A percentile compares a stretch with the other conserved stretches of the same genome.
These are phyloP conservation scores for Trichoderma asperelloides DNA, from an alignment of 495 filamentous ascomycete genomes.

Conservation along the genomic window DNA sequence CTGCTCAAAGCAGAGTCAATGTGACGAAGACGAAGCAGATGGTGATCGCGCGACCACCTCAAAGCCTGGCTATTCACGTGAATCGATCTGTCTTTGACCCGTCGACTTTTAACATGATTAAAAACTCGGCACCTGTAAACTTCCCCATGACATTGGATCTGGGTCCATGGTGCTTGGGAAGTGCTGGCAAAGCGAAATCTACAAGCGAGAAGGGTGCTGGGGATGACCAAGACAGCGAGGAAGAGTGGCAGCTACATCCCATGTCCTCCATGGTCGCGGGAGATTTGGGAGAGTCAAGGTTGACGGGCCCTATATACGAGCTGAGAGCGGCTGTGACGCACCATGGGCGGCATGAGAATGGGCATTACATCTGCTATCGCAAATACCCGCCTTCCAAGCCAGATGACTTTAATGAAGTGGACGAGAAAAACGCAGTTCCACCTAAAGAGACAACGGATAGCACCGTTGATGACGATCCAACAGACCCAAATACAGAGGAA, in stretches of 20 bases:
- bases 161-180: constrained; percentile 67
- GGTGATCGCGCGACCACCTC: constrained; percentile 72
- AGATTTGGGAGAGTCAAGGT: constrained; percentile 26
- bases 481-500: not conserved
- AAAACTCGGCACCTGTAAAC: constrained; percentile 69
- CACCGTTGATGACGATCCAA: not conserved
- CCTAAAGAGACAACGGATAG: not conserved
- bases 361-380: constrained; percentile 78
- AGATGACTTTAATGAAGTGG: not conserved
- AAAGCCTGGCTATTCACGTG: constrained; percentile 72
- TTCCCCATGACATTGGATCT: constrained; percentile 71
- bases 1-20: constrained; percentile 53
- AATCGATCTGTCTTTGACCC: constrained; percentile 91
- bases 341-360: constrained; percentile 84
- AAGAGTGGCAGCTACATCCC: constrained; percentile 61
- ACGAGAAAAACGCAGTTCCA: not conserved
- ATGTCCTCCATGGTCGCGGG: constrained; percentile 58
- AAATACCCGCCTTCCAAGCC: constrained; percentile 11
- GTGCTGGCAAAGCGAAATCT: constrained; percentile 17
- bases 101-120: constrained; percentile 60
- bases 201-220: not conserved
- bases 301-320: constrained; percentile 57
- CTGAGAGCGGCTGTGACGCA: constrained; percentile 83
- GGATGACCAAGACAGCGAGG: constrained; percentile 27
- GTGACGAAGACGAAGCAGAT: constrained; percentile 84